Conservation (phyloP, 2,329 filamentous ascomycete genomes). For the Tolypocladium pustulatum region DNA sequence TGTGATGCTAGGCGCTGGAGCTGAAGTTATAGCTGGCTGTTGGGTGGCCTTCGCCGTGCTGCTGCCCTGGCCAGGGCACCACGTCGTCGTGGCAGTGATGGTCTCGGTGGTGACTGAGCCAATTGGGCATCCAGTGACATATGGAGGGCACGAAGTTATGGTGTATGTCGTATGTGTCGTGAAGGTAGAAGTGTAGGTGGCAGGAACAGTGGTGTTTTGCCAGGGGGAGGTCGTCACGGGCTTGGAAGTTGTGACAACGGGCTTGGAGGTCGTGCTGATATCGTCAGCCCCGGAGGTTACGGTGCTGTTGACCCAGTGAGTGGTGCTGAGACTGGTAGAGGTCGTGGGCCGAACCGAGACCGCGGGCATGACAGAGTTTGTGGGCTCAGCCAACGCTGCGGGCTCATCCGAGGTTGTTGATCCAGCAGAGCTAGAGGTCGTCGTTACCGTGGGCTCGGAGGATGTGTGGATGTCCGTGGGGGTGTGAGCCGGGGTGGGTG, state of each 20-base stretch:
- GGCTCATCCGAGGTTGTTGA: neutral
- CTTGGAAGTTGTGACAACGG: constrained; percentile 5
- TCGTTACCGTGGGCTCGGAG: neutral
- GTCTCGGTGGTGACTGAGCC: constrained; percentile 17
- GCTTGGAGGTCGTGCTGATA: constrained; percentile 1
- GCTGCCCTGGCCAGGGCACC: constrained; percentile 20
- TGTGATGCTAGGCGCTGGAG: constrained; percentile 9
- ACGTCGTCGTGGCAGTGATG: constrained; percentile 20
- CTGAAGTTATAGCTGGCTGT: constrained; percentile 3
- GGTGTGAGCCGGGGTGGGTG: constrained; percentile 5
- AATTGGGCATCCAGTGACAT: constrained; percentile 15
- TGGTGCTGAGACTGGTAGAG: neutral
- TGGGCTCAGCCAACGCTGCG: neutral
- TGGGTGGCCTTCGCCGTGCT: neutral
- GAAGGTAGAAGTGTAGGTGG: constrained; percentile 16
- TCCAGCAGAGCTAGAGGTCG: neutral
- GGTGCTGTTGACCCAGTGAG: neutral
- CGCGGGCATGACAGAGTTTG: neutral
- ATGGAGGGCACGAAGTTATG: constrained; percentile 19
- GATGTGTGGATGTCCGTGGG: constrained; percentile 6
- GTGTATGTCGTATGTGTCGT: constrained; percentile 18
- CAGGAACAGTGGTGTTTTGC: constrained; percentile 8
- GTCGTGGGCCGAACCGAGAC: neutral
- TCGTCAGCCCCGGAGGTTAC: neutral
- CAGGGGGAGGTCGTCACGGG: constrained; percentile 4